Conservation (phyloP, 2,329 filamentous ascomycete genomes). For the Arthrocladium fulminans region DNA sequence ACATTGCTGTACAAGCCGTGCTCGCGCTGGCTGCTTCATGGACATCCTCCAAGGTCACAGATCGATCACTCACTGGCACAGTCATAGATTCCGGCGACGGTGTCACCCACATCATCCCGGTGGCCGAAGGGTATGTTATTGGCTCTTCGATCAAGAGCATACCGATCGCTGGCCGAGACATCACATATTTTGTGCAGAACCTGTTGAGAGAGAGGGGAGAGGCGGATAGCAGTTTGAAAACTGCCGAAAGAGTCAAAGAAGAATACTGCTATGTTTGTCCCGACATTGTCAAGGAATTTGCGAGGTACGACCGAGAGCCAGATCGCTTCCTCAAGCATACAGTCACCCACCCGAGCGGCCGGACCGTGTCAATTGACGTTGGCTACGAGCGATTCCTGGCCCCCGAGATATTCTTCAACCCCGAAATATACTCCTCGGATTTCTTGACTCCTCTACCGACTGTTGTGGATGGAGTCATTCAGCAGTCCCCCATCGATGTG, state of each 20-base stretch:
- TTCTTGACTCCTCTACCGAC: constrained; percentile 91
- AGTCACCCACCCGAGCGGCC: constrained; percentile 76
- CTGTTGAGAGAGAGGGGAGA: constrained; percentile 92
- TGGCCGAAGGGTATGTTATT: constrained; percentile 97
- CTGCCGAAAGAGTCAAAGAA: constrained; percentile 96
- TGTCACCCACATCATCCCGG: constrained; percentile 97
- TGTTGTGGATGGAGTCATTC: constrained; percentile 93
- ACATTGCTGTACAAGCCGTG: constrained; percentile 96
- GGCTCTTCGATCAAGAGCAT: constrained; percentile 99
- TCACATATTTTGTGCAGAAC: constrained; percentile 97
- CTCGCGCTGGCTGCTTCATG: constrained; percentile 93
- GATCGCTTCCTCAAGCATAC: constrained; percentile 85
- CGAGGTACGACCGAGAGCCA: constrained; percentile 84
- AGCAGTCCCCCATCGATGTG: constrained; percentile 95
- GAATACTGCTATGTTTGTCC: constrained; percentile 98
- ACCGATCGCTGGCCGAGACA: constrained; percentile 92
- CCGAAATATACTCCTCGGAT: constrained; percentile 97
- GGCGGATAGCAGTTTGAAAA: constrained; percentile 93
- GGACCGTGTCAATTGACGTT: constrained; percentile 77
- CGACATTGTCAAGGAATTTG: constrained; percentile 97
- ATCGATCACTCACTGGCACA: constrained; percentile 89
- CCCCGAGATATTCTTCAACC: constrained; percentile 99
- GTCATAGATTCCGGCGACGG: constrained; percentile 98
- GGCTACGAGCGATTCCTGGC: constrained; percentile 97
- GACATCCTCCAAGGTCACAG: constrained; percentile 96